Percentiles rank a stretch among this genome's conserved stretches.
phyloP scores from a whole-genome alignment of 108 stramenopile genomes.

The Discostella stelligeroides region DNA sequence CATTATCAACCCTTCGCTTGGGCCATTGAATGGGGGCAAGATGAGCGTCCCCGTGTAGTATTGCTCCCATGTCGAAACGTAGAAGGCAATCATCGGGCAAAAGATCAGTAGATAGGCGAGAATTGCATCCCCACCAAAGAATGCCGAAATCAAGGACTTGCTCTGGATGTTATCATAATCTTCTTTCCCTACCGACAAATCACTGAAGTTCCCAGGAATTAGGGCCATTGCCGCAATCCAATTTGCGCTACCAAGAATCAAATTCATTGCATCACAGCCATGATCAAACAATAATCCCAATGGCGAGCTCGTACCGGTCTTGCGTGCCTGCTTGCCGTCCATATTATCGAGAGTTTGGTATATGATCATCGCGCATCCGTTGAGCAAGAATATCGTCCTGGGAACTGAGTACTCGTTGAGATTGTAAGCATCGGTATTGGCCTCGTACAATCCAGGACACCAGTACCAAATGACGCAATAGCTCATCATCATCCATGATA shows the following conservation, averaged over 20 bases:
- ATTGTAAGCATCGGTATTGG: constrained; percentile 31
- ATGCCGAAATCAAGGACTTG: constrained; percentile 15
- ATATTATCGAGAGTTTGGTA: constrained; percentile 98
- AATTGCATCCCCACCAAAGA: constrained; percentile 45
- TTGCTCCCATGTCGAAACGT: constrained; percentile 87
- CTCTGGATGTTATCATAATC: constrained; percentile 24
- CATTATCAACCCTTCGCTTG: constrained; percentile 76
- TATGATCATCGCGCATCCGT: constrained; percentile 86
- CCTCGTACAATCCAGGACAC: constrained; percentile 58
- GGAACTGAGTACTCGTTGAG: constrained; percentile 51
- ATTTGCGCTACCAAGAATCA: constrained; percentile 79
- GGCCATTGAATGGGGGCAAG: constrained; percentile 86
- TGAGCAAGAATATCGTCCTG: constrained; percentile 81
- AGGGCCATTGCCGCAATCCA: constrained; percentile 74
- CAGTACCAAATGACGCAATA: constrained; percentile 71
- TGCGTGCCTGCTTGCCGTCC: constrained; percentile 97
- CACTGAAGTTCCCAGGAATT: constrained; percentile 32
- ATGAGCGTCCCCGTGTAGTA: constrained; percentile 81
- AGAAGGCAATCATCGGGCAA: constrained; percentile 74
- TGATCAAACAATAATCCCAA: constrained; percentile 97
- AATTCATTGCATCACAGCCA: constrained; percentile 94
- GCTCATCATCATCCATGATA: constrained; percentile 76
- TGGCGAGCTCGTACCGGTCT: constrained; percentile 84
- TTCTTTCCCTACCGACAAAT: constrained; percentile 29
- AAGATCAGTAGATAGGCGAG: constrained; percentile 41